Percentiles rank a stretch among this genome's conserved stretches.
These are phyloP conservation scores for Lepiota venenata DNA, from an alignment of 768 basidiomycete species.

Conservation along the genomic window DNA sequence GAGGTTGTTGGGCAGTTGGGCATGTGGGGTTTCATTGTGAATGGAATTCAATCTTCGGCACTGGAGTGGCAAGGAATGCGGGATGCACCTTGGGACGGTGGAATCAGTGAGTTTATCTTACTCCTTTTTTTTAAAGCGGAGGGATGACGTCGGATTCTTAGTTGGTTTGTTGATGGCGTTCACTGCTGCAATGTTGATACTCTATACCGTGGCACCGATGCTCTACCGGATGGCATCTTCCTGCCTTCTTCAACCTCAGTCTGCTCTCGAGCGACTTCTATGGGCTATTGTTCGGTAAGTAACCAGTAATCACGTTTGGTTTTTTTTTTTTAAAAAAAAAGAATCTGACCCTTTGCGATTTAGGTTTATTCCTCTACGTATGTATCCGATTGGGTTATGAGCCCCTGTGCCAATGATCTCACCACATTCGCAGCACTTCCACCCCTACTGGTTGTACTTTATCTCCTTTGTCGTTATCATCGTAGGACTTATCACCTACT, in stretches of 20 bases:
- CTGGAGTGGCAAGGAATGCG: constrained; percentile 70
- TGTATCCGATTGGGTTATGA: constrained; percentile 12
- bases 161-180: constrained; percentile 41
- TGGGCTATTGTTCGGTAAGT: constrained; percentile 71
- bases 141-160: constrained; percentile 14
- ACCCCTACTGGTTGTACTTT: constrained; percentile 90
- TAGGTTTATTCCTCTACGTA: constrained; percentile 52
- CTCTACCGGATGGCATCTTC: constrained; percentile 84
- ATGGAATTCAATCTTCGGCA: constrained; percentile 71
- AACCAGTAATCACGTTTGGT: constrained; percentile 15
- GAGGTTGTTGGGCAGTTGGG: constrained; percentile 88
- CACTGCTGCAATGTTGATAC: constrained; percentile 69
- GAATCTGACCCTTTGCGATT: constrained; percentile 1
- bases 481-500: constrained; percentile 74
- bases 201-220: constrained; percentile 85
- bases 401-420: not conserved
- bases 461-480: constrained; percentile 71
- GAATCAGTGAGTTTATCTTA: constrained; percentile 47
- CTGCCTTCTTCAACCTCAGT: constrained; percentile 82
- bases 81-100: constrained; percentile 67
- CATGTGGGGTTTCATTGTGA: constrained; percentile 80
- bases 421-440: constrained; percentile 53
- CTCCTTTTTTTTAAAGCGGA: constrained; percentile 2
- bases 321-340: too few species aligned
- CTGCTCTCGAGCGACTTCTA: constrained; percentile 88